phyloP scores from a whole-genome alignment of 1,284 basidiomycete species.

The Fomitopsis pinicola region DNA sequence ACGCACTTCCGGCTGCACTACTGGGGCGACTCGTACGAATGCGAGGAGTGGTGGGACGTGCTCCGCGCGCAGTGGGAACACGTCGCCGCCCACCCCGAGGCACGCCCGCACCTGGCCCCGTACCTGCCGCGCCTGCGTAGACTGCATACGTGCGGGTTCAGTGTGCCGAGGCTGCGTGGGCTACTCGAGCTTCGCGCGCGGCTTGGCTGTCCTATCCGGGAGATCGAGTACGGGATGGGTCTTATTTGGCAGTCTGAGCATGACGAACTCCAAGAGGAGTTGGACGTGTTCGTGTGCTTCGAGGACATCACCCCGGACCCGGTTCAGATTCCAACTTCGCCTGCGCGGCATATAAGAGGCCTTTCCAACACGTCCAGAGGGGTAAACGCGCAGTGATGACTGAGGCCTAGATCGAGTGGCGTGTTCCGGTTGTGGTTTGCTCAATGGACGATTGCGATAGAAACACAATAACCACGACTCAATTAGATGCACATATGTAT shows the following conservation, averaged over 20 bases:
- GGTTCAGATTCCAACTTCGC: conserved; percentile 10
- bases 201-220: neutral
- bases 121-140: neutral
- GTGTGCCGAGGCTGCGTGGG: neutral
- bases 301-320: neutral
- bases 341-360: too few species aligned
- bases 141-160: neutral
- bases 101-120: neutral
- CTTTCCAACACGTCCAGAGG: too few species aligned
- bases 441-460: too few species aligned
- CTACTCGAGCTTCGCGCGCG: neutral
- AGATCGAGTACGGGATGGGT: neutral
- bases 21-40: neutral
- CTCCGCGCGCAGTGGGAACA: neutral
- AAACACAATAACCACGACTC: too few species aligned
- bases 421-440: too few species aligned
- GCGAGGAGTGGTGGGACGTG: neutral
- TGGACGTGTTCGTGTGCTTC: neutral
- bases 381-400: too few species aligned
- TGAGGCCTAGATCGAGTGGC: too few species aligned
- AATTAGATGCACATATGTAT: too few species aligned
- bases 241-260: neutral
- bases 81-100: neutral
- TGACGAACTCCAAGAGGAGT: neutral
- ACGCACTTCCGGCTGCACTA: neutral